Percentiles rank a stretch among this genome's conserved stretches.
phyloP scores from a whole-genome alignment of 225 moss, liverwort and hornwort species.

The Bryum argenteum region DNA sequence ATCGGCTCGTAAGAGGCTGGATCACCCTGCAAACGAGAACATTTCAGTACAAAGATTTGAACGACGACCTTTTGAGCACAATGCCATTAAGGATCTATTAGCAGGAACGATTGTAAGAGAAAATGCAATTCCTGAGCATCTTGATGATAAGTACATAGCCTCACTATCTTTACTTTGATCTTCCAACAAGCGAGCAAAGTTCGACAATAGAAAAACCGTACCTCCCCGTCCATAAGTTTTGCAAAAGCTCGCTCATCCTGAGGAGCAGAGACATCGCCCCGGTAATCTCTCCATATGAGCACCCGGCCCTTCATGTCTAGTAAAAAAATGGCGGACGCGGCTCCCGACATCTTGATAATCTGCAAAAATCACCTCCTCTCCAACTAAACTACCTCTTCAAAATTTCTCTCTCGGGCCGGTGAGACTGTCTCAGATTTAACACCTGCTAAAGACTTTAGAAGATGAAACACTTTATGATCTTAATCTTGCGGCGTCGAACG shows the following conservation, averaged over 20 bases:
- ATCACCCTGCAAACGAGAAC: constrained; percentile 64
- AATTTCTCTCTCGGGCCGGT: constrained; percentile 36
- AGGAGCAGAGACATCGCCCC: constrained; percentile 91
- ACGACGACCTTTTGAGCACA: not conserved
- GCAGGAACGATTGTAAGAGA: not conserved
- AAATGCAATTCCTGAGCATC: not conserved
- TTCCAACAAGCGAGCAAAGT: too few species aligned
- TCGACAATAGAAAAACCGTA: constrained; percentile 20
- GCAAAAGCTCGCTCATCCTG: constrained; percentile 97
- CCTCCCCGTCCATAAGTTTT: constrained; percentile 98
- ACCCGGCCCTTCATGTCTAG: constrained; percentile 99
- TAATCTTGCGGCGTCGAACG: too few species aligned
- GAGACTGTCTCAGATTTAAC: constrained; percentile 52
- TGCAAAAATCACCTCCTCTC: constrained; percentile 20
- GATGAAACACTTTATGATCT: constrained; percentile 83
- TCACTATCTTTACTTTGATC: constrained; percentile 23
- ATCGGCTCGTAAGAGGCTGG: constrained; percentile 87
- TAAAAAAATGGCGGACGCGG: constrained; percentile 95
- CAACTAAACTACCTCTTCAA: constrained; percentile 25
- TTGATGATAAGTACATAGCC: not conserved
- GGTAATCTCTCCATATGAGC: constrained; percentile 94
- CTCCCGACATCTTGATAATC: constrained; percentile 80
- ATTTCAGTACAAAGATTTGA: constrained; percentile 12
- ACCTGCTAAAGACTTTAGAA: constrained; percentile 76
- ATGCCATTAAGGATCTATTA: too few species aligned